A percentile compares a stretch with the other conserved stretches of the same genome.
These are phyloP conservation scores for Groenewaldozyma sp. DNA, from an alignment of 1,139 yeast genomes.

Conservation along the genomic window DNA sequence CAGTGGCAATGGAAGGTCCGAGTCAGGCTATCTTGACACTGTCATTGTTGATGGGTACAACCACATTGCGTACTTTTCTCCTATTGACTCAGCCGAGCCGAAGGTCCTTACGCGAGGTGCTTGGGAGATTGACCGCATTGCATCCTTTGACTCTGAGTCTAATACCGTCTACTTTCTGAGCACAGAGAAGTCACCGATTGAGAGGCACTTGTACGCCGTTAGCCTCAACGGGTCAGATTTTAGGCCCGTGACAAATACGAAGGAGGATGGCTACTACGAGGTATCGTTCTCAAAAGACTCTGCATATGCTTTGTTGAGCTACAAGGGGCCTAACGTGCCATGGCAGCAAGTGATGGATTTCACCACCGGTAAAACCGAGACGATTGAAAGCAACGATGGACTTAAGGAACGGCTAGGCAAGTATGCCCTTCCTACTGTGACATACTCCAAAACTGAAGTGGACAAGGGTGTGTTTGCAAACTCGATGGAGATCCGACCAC, in stretches of 20 bases:
- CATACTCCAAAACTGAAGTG: slow-evolving; percentile 41
- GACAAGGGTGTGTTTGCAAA: slow-evolving; percentile 43
- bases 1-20: slow-evolving; percentile 37
- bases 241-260: slow-evolving; percentile 44
- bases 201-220: slow-evolving; percentile 49
- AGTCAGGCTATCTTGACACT: slow-evolving; percentile 63
- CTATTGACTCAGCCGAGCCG: slow-evolving; percentile 38
- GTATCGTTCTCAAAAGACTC: slow-evolving; percentile 56
- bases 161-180: slow-evolving; percentile 55
- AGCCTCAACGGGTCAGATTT: slow-evolving; percentile 36
- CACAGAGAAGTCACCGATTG: slow-evolving; percentile 46
- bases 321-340: slow-evolving; percentile 61
- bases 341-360: slow-evolving; percentile 49
- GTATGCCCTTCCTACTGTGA: slow-evolving; percentile 49
- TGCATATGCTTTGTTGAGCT: slow-evolving; percentile 43
- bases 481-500: slow-evolving; percentile 69
- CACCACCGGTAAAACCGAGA: slow-evolving; percentile 27
- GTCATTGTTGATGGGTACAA: slow-evolving; percentile 54
- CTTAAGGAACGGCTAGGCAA: slow-evolving; percentile 26
- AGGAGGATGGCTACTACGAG: slow-evolving; percentile 54
- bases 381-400: slow-evolving; percentile 29
- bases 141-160: slow-evolving; percentile 45
- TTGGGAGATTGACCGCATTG: slow-evolving; percentile 61
- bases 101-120: slow-evolving; percentile 46
- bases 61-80: slow-evolving; percentile 61